phyloP scores from a whole-genome alignment of 352 stramenopile genomes.

The Phytopythium vexans region DNA sequence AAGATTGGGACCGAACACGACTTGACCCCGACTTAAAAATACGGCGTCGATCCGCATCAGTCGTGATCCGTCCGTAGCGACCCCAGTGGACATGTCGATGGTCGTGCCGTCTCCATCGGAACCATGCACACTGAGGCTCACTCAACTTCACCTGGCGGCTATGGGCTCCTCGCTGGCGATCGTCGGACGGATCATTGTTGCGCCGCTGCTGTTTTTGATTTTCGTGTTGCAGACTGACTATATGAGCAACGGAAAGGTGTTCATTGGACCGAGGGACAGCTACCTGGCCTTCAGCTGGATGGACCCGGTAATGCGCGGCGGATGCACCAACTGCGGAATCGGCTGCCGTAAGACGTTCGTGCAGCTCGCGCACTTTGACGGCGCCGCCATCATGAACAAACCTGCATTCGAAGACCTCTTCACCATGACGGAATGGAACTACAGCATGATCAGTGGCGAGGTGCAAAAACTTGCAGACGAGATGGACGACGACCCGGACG shows the following conservation, averaged over 20 bases:
- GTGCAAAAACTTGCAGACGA: background rate
- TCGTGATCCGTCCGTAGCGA: no score
- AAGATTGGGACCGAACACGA: no score
- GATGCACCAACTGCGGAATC: slow-evolving; percentile 14
- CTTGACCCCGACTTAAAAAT: no score
- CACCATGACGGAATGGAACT: slow-evolving; percentile 11
- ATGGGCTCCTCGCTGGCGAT: slow-evolving; percentile 8
- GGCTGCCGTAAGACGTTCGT: slow-evolving; percentile 15
- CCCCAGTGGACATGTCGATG: no score
- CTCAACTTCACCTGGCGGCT: slow-evolving; percentile 4
- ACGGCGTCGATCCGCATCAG: no score
- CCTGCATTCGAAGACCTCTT: slow-evolving; percentile 18
- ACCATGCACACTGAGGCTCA: background rate
- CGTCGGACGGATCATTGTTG: slow-evolving; percentile 11
- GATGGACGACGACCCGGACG: background rate
- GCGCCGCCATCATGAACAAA: slow-evolving; percentile 22
- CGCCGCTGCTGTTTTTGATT: slow-evolving; percentile 9
- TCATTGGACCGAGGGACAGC: slow-evolving; percentile 22
- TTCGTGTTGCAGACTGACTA: slow-evolving; percentile 12
- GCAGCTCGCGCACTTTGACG: slow-evolving; percentile 17
- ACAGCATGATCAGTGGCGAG: background rate
- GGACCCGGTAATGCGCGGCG: slow-evolving; percentile 21
- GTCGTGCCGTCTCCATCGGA: background rate
- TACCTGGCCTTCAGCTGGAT: slow-evolving; percentile 24
- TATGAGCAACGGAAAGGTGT: slow-evolving; percentile 7